Base-by-base conservation (phyloP, 768 basidiomycete genomes). In the Tylopilus rubrobrunneus region DNA sequence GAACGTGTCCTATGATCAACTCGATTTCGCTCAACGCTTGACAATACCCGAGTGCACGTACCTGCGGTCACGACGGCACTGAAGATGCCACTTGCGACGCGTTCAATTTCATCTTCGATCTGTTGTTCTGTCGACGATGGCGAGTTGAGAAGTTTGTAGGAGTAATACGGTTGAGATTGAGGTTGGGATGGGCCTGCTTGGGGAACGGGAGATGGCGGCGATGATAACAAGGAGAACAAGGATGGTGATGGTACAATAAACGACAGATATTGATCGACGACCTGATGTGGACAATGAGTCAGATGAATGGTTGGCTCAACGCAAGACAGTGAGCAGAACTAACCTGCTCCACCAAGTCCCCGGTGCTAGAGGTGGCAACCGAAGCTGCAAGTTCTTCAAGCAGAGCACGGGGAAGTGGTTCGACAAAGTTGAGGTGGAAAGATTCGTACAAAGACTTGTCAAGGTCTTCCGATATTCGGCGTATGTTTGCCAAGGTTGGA, bases 241-340 rank as follows among this genome's bases (percentile, higher is more conserved):
- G 91, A 91, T 4, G 90, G 84, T 3, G 94, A 93, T 28, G 97
- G 97, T 1, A 91, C 81, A 45, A 99, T 87, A 71, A 98, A 99
- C 46, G 97, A 95, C 17, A 99, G 80, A 67, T 98, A 96, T 71
- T 99, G 97, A 67, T 99, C 97, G 43, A 94, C 80, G 25, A 99
- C 87, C 85, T 97, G 70, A 56, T 56, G 43, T 28, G 45, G 36
- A 47, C 10, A 33, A 49, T 7, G 23, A 36, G 9, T 42, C 17
- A 25, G 40, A 19, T 27, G 48, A 29, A 41, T 40, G 37, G 10
- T 3, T 33, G 25, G 6, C 42, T 5, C 15, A 17, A 48, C 31
- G 41, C 11, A 36, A 21, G 23, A 44, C 5, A n/a, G 33, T 11
- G 23, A 37, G 19, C 21, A 23, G 7, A 28, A 64, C 72, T 19